Conservation (phyloP, 345 rosid genomes). For the Raphanus sativus region DNA sequence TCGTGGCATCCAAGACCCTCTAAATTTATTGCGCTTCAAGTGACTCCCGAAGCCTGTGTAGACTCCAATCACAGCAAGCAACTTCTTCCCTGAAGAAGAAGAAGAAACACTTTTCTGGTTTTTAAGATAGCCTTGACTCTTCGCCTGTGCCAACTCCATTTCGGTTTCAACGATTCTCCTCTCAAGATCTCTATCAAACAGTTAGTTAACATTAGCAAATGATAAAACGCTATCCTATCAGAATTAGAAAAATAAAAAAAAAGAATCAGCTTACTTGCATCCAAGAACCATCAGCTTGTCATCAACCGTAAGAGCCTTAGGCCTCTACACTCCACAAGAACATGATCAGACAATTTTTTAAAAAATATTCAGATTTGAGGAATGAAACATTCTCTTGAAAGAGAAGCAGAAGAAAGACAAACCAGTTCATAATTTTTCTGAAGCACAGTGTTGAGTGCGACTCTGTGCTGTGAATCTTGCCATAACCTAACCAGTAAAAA, state of each 20-base stretch:
- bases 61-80: slow-evolving; percentile 92
- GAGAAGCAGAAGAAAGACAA: slow-evolving; percentile 11
- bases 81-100: slow-evolving; percentile 54
- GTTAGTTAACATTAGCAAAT: neutral
- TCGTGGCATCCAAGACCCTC: slow-evolving; percentile 98
- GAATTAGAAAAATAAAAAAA: neutral
- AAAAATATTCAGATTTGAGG: neutral
- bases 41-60: slow-evolving; percentile 92
- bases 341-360: neutral
- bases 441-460: slow-evolving; percentile 59
- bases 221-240: neutral
- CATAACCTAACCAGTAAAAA: slow-evolving; percentile 58
- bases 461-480: slow-evolving; percentile 94
- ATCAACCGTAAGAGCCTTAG: slow-evolving; percentile 86
- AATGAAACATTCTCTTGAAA: neutral
- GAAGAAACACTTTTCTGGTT: slow-evolving; percentile 51
- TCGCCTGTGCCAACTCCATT: slow-evolving; percentile 92
- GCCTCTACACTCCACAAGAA: slow-evolving; percentile 54
- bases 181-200: slow-evolving; percentile 73
- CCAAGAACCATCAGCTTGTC: slow-evolving; percentile 76
- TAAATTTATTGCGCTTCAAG: slow-evolving; percentile 67
- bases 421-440: slow-evolving; percentile 72
- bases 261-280: slow-evolving; percentile 71
- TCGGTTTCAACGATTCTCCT: slow-evolving; percentile 83
- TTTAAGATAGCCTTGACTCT: slow-evolving; percentile 83